phyloP scores from a whole-genome alignment of 2,329 filamentous ascomycete species.

The Exophiala calicioides region DNA sequence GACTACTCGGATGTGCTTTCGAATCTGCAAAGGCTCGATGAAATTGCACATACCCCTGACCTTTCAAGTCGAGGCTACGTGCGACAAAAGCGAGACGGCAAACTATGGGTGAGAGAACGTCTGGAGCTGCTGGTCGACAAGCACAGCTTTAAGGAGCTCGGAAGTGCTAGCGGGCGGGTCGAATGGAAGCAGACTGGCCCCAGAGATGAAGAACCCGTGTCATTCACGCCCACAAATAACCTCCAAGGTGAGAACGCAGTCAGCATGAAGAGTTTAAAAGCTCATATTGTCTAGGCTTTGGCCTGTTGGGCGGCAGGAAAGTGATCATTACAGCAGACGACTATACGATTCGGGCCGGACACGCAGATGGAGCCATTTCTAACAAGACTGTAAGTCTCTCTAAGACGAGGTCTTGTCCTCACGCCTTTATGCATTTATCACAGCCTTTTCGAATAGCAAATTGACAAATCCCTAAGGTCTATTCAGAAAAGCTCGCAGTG shows the following conservation, averaged over 20 bases:
- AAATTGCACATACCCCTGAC: constrained; percentile 58
- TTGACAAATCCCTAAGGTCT: constrained; percentile 34
- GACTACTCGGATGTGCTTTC: constrained; percentile 63
- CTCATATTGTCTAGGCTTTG: constrained; percentile 3
- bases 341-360: constrained; percentile 63
- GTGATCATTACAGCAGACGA: constrained; percentile 65
- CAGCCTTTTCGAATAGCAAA: no score
- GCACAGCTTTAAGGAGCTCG: constrained; percentile 60
- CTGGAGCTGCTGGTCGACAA: constrained; percentile 59
- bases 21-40: constrained; percentile 56
- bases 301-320: constrained; percentile 26
- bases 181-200: constrained; percentile 52
- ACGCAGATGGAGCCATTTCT: constrained; percentile 61
- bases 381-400: constrained; percentile 55
- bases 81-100: constrained; percentile 63
- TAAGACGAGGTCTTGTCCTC: no score
- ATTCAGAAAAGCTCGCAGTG: constrained; percentile 63
- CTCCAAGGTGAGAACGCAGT: constrained; percentile 56
- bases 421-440: no score
- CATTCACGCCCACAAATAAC: constrained; percentile 62
- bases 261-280: constrained; percentile 42
- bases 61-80: constrained; percentile 58
- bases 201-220: constrained; percentile 49
- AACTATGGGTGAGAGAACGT: constrained; percentile 65
- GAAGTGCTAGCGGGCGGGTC: constrained; percentile 61